Evolutionary conservation across 768 basidiomycete genomes (phyloP).

Genomic region (Rhodotorula sphaerocarpa): DNA sequence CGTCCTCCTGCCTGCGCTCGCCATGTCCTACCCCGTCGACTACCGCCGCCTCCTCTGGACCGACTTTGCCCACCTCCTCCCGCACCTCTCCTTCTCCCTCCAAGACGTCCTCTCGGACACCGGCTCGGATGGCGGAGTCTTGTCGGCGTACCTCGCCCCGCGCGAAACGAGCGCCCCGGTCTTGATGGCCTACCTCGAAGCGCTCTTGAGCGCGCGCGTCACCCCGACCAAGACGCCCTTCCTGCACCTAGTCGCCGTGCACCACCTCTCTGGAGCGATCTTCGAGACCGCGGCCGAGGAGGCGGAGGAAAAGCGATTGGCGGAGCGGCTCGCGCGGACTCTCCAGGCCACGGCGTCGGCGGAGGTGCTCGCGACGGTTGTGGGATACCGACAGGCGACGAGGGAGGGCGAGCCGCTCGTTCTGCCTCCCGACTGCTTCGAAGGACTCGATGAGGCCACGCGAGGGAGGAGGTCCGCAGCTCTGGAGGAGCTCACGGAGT

Average conservation of each 20-base stretch:
- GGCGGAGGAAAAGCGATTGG: background rate
- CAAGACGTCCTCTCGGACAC: constrained; percentile 14
- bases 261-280: constrained; percentile 56
- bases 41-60: constrained; percentile 77
- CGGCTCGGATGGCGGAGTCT: constrained; percentile 39
- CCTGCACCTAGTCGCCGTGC: constrained; percentile 59
- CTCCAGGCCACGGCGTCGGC: constrained; percentile 50
- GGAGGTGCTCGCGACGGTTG: constrained; percentile 52
- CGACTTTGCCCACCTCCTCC: constrained; percentile 62
- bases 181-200: constrained; percentile 57
- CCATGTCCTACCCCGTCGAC: constrained; percentile 61
- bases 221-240: constrained; percentile 47
- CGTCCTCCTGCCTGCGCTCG: constrained; percentile 65
- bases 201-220: constrained; percentile 46
- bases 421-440: constrained; percentile 54
- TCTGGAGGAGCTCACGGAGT: no score
- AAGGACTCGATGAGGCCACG: constrained; percentile 16
- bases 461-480: no score
- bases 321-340: constrained; percentile 50
- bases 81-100: constrained; percentile 43
- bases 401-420: constrained; percentile 43
- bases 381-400: constrained; percentile 53
- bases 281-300: background rate
- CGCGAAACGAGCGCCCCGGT: constrained; percentile 58
- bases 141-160: constrained; percentile 64